Conservation (phyloP, 768 basidiomycete species). For the Tulasnella sp. region DNA sequence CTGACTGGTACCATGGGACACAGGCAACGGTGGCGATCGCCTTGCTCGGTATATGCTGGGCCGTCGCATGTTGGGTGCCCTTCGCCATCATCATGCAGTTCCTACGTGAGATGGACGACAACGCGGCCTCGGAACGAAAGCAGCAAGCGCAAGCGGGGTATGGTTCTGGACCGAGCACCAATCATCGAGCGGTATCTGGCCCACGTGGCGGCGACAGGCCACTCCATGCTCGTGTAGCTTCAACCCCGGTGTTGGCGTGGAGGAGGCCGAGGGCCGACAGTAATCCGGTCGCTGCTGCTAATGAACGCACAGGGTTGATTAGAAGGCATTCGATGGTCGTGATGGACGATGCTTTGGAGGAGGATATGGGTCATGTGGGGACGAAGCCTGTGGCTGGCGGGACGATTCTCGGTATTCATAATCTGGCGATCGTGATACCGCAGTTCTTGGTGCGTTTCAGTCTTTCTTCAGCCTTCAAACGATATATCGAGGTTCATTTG, state of each 20-base stretch:
- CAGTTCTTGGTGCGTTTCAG: constrained; percentile 69
- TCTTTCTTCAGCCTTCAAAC: neutral
- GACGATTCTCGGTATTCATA: constrained; percentile 89
- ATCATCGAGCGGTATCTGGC: constrained; percentile 2
- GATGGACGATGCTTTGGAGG: constrained; percentile 21
- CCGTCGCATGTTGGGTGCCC: constrained; percentile 95
- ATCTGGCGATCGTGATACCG: constrained; percentile 88
- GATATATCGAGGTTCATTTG: constrained; percentile 1
- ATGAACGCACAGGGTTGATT: constrained; percentile 27
- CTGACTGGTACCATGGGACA: neutral
- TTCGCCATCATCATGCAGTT: constrained; percentile 95
- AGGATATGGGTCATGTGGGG: constrained; percentile 21
- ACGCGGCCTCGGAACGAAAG: constrained; percentile 17
- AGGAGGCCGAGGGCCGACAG: neutral
- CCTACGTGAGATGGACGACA: constrained; percentile 56
- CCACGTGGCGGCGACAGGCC: constrained; percentile 22
- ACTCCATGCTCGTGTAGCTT: constrained; percentile 26
- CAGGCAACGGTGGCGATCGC: constrained; percentile 75
- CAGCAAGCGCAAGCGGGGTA: neutral
- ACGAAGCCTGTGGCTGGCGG: constrained; percentile 61
- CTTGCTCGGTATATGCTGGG: constrained; percentile 88
- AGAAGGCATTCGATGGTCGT: constrained; percentile 28
- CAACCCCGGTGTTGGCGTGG: constrained; percentile 24
- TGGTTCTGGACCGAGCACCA: neutral
- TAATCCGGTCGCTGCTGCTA: constrained; percentile 16